Evolutionary conservation across 2,329 filamentous ascomycete species (phyloP).

Genomic region (Fusarium sp.): DNA sequence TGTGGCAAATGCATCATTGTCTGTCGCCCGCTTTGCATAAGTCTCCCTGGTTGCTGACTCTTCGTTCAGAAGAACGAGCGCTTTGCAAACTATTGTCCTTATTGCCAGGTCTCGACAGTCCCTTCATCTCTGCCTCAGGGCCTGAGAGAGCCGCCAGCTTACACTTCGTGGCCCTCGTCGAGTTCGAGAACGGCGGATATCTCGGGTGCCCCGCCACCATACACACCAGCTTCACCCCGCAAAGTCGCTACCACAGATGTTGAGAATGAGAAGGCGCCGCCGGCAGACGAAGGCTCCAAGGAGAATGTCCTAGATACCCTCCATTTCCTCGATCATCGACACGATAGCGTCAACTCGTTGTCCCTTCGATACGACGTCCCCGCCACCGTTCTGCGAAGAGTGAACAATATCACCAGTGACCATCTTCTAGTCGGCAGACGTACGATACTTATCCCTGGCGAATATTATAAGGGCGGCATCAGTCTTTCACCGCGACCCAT

Average conservation of each 20-base stretch:
- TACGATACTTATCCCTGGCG: constrained; percentile 77
- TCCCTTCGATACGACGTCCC: constrained; percentile 80
- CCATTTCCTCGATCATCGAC: constrained; percentile 78
- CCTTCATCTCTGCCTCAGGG: constrained; percentile 71
- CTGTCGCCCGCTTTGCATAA: constrained; percentile 41
- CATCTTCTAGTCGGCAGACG: constrained; percentile 76
- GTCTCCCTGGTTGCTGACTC: constrained; percentile 17
- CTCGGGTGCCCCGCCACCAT: constrained; percentile 54
- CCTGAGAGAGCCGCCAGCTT: constrained; percentile 75
- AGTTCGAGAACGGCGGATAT: constrained; percentile 36
- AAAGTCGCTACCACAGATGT: neutral
- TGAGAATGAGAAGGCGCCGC: constrained; percentile 42
- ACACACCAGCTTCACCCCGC: constrained; percentile 43
- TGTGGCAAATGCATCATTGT: constrained; percentile 78
- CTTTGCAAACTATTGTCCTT: constrained; percentile 76
- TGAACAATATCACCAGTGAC: constrained; percentile 79
- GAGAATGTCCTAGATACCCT: constrained; percentile 70
- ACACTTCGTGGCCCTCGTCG: constrained; percentile 57
- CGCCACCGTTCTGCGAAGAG: constrained; percentile 67
- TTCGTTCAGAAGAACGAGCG: constrained; percentile 69
- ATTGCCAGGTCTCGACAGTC: constrained; percentile 77
- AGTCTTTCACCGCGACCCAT: constrained; percentile 77
- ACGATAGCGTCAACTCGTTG: constrained; percentile 75
- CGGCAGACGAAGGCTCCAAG: constrained; percentile 47
- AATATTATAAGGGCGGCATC: constrained; percentile 74